A percentile compares a stretch with the other conserved stretches of the same genome.
These are phyloP conservation scores for Neopestalotiopsis rosae DNA, from an alignment of 2,329 filamentous ascomycete genomes.

Conservation along the genomic window DNA sequence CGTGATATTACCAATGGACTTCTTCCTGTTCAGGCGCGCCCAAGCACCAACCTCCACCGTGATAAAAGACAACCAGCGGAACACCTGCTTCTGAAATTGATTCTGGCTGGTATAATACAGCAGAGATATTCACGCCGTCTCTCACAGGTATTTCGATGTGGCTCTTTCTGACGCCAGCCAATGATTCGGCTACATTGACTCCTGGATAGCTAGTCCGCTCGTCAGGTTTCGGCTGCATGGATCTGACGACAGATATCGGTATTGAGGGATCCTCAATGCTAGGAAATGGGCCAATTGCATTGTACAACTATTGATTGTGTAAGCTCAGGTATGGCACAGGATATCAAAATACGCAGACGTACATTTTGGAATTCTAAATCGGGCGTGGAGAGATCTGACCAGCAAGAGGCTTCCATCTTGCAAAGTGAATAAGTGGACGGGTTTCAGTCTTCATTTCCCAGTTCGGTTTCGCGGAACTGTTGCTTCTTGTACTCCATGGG, in stretches of 20 bases:
- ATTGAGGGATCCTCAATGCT: background rate
- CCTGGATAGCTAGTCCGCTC: background rate
- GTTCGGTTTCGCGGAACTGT: too few species aligned
- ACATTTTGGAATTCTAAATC: background rate
- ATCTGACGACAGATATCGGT: background rate
- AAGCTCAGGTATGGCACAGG: background rate
- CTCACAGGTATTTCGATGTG: background rate
- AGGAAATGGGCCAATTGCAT: background rate
- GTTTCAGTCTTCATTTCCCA: background rate
- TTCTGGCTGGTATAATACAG: background rate
- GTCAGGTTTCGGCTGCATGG: background rate
- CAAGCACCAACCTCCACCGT: conserved; percentile 12
- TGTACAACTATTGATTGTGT: background rate
- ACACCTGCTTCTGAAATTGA: background rate
- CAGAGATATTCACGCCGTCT: conserved; percentile 2
- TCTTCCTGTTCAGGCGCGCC: background rate
- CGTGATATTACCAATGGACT: background rate
- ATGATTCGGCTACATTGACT: background rate
- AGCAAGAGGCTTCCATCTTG: background rate
- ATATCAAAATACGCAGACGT: background rate
- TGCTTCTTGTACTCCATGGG: background rate
- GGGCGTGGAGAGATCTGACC: background rate
- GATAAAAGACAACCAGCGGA: conserved; percentile 1
- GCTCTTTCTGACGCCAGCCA: background rate
- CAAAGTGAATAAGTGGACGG: background rate